phyloP scores from a whole-genome alignment of 352 stramenopile species.

The Plasmopara halstedii region DNA sequence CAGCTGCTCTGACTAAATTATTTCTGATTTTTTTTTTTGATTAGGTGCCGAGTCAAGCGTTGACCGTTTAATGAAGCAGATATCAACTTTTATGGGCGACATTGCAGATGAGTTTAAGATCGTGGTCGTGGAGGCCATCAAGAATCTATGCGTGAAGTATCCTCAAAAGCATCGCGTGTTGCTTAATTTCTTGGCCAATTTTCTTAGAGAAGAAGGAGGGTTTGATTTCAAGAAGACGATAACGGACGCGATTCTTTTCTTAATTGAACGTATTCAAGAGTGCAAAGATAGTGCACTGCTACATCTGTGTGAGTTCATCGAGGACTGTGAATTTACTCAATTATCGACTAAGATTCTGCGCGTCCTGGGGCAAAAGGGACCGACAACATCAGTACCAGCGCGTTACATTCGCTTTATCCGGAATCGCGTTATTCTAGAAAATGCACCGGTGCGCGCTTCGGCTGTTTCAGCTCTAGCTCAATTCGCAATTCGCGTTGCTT shows the following conservation, averaged over 20 bases:
- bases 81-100: constrained; percentile 97
- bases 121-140: constrained; percentile 95
- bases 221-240: constrained; percentile 99
- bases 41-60: constrained; percentile 93
- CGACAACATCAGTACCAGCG: constrained; percentile 89
- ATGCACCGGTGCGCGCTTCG: constrained; percentile 93
- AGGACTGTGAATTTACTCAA: constrained; percentile 93
- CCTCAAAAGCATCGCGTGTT: constrained; percentile 96
- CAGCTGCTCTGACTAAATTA: too few relatives aligned
- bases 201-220: constrained; percentile 93
- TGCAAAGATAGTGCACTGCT: constrained; percentile 95
- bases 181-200: constrained; percentile 97
- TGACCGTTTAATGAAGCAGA: constrained; percentile 96
- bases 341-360: constrained; percentile 93
- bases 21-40: too few relatives aligned
- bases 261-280: constrained; percentile 96
- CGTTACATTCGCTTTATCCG: constrained; percentile 99
- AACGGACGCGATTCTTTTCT: constrained; percentile 94
- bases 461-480: constrained; percentile 94
- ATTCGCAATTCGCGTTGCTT: constrained; percentile 93
- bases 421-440: constrained; percentile 99
- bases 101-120: constrained; percentile 99
- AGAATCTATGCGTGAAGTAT: constrained; percentile 97
- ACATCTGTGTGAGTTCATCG: constrained; percentile 99
- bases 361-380: constrained; percentile 92